Base-by-base conservation (phyloP, 106 monocot species). In the Acorus calamus region DNA sequence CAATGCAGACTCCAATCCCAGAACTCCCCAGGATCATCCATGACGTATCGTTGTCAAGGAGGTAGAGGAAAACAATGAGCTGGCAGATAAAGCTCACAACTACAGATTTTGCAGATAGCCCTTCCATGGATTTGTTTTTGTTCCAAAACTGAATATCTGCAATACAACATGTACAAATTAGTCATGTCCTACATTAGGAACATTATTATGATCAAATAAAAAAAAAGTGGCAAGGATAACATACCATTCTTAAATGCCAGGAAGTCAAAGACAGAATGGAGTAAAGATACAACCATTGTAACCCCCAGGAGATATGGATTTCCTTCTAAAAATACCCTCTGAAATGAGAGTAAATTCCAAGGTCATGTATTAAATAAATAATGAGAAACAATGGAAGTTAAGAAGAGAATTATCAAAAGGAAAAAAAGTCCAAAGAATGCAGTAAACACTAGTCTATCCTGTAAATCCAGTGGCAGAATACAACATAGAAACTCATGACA, bases 111-210 rank as follows among this genome's bases (percentile, higher is more conserved):
- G 94, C 94, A 77, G 94, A 96, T 52, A 96, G 67, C 49, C 94
- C 94, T 70, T 96, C 94, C 94, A 96, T 96, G 8, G 94, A 96
- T 61, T 96, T 96, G 65, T 96, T 96, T 60, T 96, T 96, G 67
- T 96, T 96, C 94, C 94, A 96, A 78, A 96, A 96, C 48, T 96
- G 94, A 71, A 96, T 96, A 83, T 96, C 94, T 96, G 72, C 49
- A 84, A 45, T 8, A 53, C 45, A 14, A 7, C 11, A 63, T 56
- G 8, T 47, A 54, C 53, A 42, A 54, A 55, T 44, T 67, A 53
- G 42, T 44, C 12, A 44, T n/a, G 1, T 8, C n/a, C 8, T 8
- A 65, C 41, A 65, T 49, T 49, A 10, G 6, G 46, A 46, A 47
- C 6, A 8, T 10, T 28, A 13, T 44, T 13, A 3, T 8, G 42